phyloP scores from a whole-genome alignment of 2,329 filamentous ascomycete genomes.

The Hymenotorrendiella dingleyae region DNA sequence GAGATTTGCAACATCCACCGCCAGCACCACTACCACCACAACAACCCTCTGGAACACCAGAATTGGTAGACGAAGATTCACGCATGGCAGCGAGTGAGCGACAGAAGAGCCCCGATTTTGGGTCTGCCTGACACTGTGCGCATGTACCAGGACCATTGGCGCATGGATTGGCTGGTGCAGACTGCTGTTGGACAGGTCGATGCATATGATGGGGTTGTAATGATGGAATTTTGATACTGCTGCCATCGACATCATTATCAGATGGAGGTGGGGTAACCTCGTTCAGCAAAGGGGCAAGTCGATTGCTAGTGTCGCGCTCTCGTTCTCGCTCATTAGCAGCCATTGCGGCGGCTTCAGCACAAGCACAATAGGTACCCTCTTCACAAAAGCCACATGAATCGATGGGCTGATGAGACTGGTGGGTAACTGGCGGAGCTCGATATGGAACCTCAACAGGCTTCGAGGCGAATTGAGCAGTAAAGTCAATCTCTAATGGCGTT shows the following conservation, averaged over 20 bases:
- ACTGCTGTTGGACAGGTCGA: constrained; percentile 18
- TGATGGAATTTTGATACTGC: constrained; percentile 54
- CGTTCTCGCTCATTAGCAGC: constrained; percentile 29
- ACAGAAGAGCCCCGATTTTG: constrained; percentile 77
- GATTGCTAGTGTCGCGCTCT: constrained; percentile 27
- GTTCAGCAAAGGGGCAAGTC: constrained; percentile 39
- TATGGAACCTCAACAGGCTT: constrained; percentile 25
- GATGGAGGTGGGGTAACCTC: constrained; percentile 47
- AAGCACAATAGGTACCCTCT: constrained; percentile 76
- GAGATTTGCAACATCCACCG: constrained; percentile 57
- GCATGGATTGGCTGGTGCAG: constrained; percentile 25
- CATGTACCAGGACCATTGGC: constrained; percentile 69
- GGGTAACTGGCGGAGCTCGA: constrained; percentile 16
- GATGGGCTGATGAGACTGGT: constrained; percentile 36
- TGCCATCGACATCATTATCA: constrained; percentile 48
- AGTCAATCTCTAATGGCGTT: constrained; percentile 62
- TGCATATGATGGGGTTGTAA: constrained; percentile 32
- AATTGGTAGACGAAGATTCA: constrained; percentile 24
- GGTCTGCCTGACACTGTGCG: constrained; percentile 70
- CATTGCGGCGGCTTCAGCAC: constrained; percentile 55
- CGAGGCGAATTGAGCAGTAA: constrained; percentile 61
- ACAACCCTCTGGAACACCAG: constrained; percentile 45
- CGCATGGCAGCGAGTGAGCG: constrained; percentile 65
- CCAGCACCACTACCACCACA: constrained; percentile 53
- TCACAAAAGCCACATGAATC: constrained; percentile 80